These are phyloP conservation scores for Plasmodium vinckei DNA, from an alignment of 169 alveolate genomes.

Conservation along the genomic window DNA sequence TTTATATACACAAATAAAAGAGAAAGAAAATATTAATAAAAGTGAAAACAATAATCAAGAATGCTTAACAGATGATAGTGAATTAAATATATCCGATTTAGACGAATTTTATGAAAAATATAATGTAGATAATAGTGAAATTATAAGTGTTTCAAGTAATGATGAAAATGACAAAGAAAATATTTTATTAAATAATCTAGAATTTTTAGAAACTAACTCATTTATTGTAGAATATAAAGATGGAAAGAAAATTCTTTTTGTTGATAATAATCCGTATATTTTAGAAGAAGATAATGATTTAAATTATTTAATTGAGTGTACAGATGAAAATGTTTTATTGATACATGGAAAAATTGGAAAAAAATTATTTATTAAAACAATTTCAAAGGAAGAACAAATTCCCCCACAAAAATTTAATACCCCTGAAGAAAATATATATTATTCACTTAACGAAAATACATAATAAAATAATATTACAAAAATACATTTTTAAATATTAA, in stretches of 20 bases:
- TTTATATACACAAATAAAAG: slow-evolving; percentile 10
- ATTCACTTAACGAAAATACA: slow-evolving; percentile 28
- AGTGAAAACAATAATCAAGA: not conserved
- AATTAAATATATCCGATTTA: slow-evolving; percentile 5
- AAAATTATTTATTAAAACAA: slow-evolving; percentile 38
- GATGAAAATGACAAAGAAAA: slow-evolving; percentile 11
- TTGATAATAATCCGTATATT: slow-evolving; percentile 44
- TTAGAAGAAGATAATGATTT: slow-evolving; percentile 39
- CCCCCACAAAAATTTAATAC: not conserved
- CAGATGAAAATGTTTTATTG: slow-evolving; percentile 27
- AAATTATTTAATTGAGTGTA: slow-evolving; percentile 43
- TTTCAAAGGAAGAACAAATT: slow-evolving; percentile 28
- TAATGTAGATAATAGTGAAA: slow-evolving; percentile 19
- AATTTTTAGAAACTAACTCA: slow-evolving; percentile 34
- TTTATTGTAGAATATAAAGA: slow-evolving; percentile 50
- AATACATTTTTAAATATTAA: no score
- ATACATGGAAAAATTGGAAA: slow-evolving; percentile 37
- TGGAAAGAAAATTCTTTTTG: slow-evolving; percentile 33
- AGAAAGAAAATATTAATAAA: not conserved
- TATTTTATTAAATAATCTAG: slow-evolving; percentile 8
- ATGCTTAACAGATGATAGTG: slow-evolving; percentile 9
- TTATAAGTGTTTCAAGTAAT: slow-evolving; percentile 23
- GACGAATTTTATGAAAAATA: slow-evolving; percentile 28
- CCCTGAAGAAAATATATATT: slow-evolving; percentile 7
- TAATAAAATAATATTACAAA: no score